A percentile compares a stretch with the other conserved stretches of the same genome.
Conservation (phyloP, 768 basidiomycete species). For the Heimioporus sp. region DNA sequence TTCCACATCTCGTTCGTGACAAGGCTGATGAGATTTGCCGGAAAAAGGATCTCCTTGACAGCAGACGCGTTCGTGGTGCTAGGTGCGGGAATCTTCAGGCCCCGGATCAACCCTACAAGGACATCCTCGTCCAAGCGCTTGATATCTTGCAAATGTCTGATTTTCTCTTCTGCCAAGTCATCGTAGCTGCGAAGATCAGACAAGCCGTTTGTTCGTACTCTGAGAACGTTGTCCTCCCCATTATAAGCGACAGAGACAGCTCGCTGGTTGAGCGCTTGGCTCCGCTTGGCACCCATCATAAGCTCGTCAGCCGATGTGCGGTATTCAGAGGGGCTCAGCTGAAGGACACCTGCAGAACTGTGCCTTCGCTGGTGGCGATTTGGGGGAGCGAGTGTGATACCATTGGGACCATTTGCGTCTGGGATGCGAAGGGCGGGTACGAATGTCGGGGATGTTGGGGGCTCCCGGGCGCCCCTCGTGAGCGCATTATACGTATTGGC, state of each 20-base stretch:
- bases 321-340: constrained; percentile 54
- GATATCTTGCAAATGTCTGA: constrained; percentile 86
- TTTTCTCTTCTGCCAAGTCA: constrained; percentile 93
- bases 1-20: constrained; percentile 99
- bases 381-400: constrained; percentile 38
- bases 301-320: constrained; percentile 78
- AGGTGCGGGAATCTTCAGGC: constrained; percentile 90
- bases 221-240: constrained; percentile 71
- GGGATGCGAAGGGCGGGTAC: constrained; percentile 69
- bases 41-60: constrained; percentile 97
- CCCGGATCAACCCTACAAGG: constrained; percentile 82
- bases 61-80: constrained; percentile 89
- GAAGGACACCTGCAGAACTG: constrained; percentile 80
- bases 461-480: constrained; percentile 72
- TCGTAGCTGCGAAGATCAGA: constrained; percentile 75
- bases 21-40: constrained; percentile 94
- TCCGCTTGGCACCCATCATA: constrained; percentile 71
- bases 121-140: constrained; percentile 93
- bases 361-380: constrained; percentile 79
- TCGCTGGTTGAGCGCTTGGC: constrained; percentile 69
- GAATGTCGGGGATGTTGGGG: constrained; percentile 83
- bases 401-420: constrained; percentile 44
- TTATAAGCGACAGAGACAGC: constrained; percentile 89
- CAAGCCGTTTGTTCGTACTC: constrained; percentile 63
- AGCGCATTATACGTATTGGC: constrained; percentile 90